Evolutionary conservation across 495 filamentous ascomycete genomes (phyloP).

Genomic region (Penicillium bialowiezense): DNA sequence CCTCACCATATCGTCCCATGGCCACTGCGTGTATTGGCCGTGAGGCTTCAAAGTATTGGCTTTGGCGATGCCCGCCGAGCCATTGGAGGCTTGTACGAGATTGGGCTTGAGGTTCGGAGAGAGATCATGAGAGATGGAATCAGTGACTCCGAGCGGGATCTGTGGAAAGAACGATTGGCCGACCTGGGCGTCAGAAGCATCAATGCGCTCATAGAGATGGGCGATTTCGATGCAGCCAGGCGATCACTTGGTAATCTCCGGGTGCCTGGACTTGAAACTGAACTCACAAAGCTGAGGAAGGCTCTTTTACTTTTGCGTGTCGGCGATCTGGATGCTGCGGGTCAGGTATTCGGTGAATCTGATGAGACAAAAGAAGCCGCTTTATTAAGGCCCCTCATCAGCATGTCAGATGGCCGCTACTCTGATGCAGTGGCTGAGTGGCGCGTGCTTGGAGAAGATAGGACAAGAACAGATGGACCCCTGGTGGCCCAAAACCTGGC

Average conservation of each 20-base stretch:
- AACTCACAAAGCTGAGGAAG: conserved; percentile 40
- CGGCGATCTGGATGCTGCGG: conserved; percentile 71
- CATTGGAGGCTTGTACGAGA: conserved; percentile 85
- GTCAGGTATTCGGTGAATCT: conserved; percentile 34
- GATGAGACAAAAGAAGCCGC: conserved; percentile 20
- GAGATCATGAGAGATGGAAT: conserved; percentile 41
- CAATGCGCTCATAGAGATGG: conserved; percentile 85
- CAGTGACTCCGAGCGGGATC: conserved; percentile 33
- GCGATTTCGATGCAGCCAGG: conserved; percentile 74
- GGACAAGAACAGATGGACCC: conserved; percentile 26
- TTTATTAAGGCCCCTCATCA: conserved; percentile 61
- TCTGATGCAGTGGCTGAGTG: conserved; percentile 59
- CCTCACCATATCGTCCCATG: conserved; percentile 71
- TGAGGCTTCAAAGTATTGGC: conserved; percentile 79
- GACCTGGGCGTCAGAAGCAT: conserved; percentile 78
- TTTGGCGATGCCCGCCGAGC: conserved; percentile 79
- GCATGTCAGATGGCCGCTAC: conserved; percentile 78
- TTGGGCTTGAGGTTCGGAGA: conserved; percentile 70
- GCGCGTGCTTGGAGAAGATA: conserved; percentile 50
- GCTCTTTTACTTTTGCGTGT: conserved; percentile 71
- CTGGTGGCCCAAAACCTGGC: conserved; percentile 77
- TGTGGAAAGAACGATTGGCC: conserved; percentile 67
- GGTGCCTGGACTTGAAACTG: conserved; percentile 33
- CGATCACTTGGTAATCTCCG: conserved; percentile 55
- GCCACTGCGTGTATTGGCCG: conserved; percentile 76